phyloP scores from a whole-genome alignment of 2,329 filamentous ascomycete species.

The Cytospora chrysosperma region DNA sequence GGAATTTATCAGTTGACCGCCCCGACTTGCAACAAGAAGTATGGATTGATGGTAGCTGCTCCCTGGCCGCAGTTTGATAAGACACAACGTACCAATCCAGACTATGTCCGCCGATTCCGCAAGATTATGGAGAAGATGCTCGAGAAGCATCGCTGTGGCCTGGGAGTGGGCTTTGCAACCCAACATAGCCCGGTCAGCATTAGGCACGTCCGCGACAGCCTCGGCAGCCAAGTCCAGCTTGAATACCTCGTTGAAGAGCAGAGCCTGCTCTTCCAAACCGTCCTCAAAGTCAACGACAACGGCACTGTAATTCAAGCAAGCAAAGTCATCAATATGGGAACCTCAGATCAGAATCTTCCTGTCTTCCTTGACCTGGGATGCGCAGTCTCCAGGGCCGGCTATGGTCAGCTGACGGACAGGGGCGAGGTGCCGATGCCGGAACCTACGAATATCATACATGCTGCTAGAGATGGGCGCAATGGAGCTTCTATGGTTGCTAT shows the following conservation, averaged over 20 bases:
- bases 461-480: not conserved
- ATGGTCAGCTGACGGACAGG: constrained; percentile 28
- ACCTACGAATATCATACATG: constrained; percentile 13
- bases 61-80: constrained; percentile 28
- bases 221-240: constrained; percentile 12
- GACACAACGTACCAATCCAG: constrained; percentile 14
- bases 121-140: constrained; percentile 22
- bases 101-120: constrained; percentile 25
- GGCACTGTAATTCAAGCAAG: constrained; percentile 22
- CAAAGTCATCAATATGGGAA: constrained; percentile 18
- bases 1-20: constrained; percentile 22
- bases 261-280: constrained; percentile 2
- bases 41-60: constrained; percentile 25
- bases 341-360: not conserved
- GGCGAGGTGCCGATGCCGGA: constrained; percentile 24
- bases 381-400: constrained; percentile 27
- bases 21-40: not conserved
- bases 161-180: constrained; percentile 8
- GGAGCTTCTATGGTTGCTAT: constrained; percentile 8
- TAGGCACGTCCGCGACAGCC: constrained; percentile 8
- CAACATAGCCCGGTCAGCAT: constrained; percentile 4
- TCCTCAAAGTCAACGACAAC: constrained; percentile 9
- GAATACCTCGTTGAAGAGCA: not conserved
- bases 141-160: not conserved
- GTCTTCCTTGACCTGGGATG: constrained; percentile 16